Evolutionary conservation across 2,329 filamentous ascomycete species (phyloP).

Genomic region (Cercospora zeae-maydis): DNA sequence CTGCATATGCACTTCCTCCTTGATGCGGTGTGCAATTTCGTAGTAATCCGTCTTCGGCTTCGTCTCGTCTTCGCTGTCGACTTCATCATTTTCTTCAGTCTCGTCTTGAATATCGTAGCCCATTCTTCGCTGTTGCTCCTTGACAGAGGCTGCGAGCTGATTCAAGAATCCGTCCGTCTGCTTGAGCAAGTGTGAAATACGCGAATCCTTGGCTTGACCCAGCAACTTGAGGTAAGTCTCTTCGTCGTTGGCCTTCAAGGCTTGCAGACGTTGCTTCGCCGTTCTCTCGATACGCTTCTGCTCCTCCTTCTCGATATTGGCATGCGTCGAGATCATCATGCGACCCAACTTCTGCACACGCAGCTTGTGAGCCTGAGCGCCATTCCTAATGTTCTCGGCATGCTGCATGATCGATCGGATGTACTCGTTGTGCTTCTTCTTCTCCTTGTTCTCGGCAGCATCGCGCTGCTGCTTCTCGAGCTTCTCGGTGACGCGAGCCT

Average conservation of each 20-base stretch:
- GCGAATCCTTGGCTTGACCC: conserved; percentile 97
- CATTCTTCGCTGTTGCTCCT: conserved; percentile 82
- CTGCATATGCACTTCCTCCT: conserved; percentile 83
- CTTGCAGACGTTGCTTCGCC: conserved; percentile 98
- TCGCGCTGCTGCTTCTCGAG: conserved; percentile 98
- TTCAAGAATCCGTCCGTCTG: conserved; percentile 98
- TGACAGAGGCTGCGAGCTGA: conserved; percentile 90
- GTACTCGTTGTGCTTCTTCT: conserved; percentile 95
- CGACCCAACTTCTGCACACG: conserved; percentile 84
- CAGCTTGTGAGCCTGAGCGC: conserved; percentile 62
- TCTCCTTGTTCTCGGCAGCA: conserved; percentile 90
- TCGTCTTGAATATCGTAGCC: conserved; percentile 56
- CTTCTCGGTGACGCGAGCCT: conserved; percentile 96
- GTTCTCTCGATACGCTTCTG: conserved; percentile 97
- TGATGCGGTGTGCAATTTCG: conserved; percentile 91
- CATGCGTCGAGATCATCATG: conserved; percentile 84
- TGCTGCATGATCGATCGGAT: conserved; percentile 82
- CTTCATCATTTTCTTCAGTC: conserved; percentile 64
- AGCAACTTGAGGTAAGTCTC: conserved; percentile 97
- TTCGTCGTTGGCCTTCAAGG: conserved; percentile 97
- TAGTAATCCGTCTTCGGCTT: conserved; percentile 95
- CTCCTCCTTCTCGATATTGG: conserved; percentile 98
- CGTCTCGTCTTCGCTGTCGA: conserved; percentile 64
- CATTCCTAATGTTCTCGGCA: conserved; percentile 69
- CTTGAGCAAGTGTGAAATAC: conserved; percentile 93